Evolutionary conservation across 306 rosid genomes (phyloP), one percentile per base, ranked within the genome.

Genomic region (Vigna hirtella): DNA sequence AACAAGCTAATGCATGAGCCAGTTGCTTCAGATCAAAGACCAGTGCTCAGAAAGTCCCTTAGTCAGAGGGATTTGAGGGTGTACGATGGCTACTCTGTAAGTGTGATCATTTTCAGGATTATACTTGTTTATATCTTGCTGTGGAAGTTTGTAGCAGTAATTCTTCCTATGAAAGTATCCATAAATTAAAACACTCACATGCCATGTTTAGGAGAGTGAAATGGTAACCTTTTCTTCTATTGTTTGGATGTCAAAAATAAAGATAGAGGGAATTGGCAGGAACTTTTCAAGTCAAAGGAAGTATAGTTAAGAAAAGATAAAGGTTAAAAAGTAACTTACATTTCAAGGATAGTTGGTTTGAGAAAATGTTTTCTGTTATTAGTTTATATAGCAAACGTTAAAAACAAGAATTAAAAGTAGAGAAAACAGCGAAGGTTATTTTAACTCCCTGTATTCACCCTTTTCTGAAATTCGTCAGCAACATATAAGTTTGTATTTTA

Each of bases 51-150:
- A 73, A 83, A 91, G 88, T 91, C 99, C 63, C 83, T 87, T 12
- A 91, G 96, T 86, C 96, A 87, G 80, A 93, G 85, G 82, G 98
- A 91, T 55, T 80, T 91, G 70, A 93, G 81, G 86, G 62, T 79
- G 66, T 93, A 79, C 74, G 99, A 96, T 83, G 97, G 94, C 73
- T 89, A 91, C 81, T 96, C 99, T 43, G 99, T 96, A 89, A 91
- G 97, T 74, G 53, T 68, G 9, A 43, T 56, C 47, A 64, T 42
- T 34, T 74, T 45, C 34, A 51, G 62, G 50, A 50, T 78, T 16
- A 50, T 43, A 53, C 77, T 48, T 61, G 75, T 79, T 65, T 76
- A 22, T 68, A 64, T 74, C 50, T 77, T 17, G 5, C 9, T 40
- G 75, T 48, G 22, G 55, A 70, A 69, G 58, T 32, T 24, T 28